A percentile compares a stretch with the other conserved stretches of the same genome.
Evolutionary conservation across 768 basidiomycete genomes (phyloP).

Genomic region (Gloeophyllum trabeum): DNA sequence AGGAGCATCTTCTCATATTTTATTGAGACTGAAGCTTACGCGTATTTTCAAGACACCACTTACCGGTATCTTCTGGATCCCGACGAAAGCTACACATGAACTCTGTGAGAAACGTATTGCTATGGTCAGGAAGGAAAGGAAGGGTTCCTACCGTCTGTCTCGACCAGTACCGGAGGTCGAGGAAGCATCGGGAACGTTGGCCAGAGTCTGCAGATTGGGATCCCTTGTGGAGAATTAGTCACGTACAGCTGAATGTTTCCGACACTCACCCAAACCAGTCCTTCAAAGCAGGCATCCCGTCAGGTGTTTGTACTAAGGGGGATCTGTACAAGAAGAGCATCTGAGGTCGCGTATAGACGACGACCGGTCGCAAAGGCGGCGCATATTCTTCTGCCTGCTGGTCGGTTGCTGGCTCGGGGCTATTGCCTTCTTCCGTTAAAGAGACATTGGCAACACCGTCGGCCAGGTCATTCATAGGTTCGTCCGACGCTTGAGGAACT

Average conservation of each 20-base stretch:
- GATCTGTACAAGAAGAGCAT: constrained; percentile 61
- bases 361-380: no score
- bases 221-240: no score
- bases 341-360: constrained; percentile 61
- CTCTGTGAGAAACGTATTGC: constrained; percentile 1
- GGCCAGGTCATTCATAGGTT: no score
- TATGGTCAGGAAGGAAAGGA: constrained; percentile 6
- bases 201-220: no score
- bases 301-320: constrained; percentile 60
- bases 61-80: constrained; percentile 68
- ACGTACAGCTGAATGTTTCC: no score
- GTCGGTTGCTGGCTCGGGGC: no score
- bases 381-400: no score
- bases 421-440: no score
- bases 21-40: background rate
- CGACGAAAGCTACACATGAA: constrained; percentile 51
- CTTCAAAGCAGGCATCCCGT: constrained; percentile 72
- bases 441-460: no score
- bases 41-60: constrained; percentile 7
- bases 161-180: constrained; percentile 38
- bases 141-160: constrained; percentile 50
- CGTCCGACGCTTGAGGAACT: no score
- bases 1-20: constrained; percentile 38
- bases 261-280: constrained; percentile 81
- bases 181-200: constrained; percentile 48